These are phyloP conservation scores for Strobilomyces echinocephalus DNA, from an alignment of 768 basidiomycete species.

Conservation along the genomic window DNA sequence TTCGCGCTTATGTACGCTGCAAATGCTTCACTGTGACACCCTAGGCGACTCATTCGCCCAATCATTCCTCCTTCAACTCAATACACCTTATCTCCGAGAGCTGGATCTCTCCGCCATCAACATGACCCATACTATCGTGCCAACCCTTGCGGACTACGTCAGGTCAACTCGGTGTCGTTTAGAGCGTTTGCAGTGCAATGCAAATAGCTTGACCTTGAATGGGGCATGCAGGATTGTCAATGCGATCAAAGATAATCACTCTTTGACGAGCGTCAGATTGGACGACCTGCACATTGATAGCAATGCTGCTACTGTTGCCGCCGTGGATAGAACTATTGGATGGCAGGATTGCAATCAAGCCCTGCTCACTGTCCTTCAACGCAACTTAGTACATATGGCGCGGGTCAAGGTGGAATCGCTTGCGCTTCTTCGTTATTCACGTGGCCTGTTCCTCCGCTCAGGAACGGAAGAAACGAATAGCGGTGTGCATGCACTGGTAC, in stretches of 20 bases:
- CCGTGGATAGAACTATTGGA: constrained; percentile 17
- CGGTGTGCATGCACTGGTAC: neutral
- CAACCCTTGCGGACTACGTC: constrained; percentile 45
- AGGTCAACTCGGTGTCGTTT: constrained; percentile 48
- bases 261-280: constrained; percentile 45
- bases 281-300: constrained; percentile 39
- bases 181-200: constrained; percentile 48
- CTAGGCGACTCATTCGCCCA: constrained; percentile 50
- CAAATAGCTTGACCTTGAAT: constrained; percentile 46
- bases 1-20: constrained; percentile 48
- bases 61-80: constrained; percentile 46
- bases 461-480: constrained; percentile 2
- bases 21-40: constrained; percentile 44
- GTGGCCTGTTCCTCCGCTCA: constrained; percentile 45
- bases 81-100: constrained; percentile 46
- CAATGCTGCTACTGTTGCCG: constrained; percentile 22
- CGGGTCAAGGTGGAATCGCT: constrained; percentile 45
- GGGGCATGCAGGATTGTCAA: constrained; percentile 43
- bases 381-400: constrained; percentile 41
- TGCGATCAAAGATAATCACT: constrained; percentile 46
- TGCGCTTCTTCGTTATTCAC: constrained; percentile 44
- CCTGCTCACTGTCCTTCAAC: constrained; percentile 33
- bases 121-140: constrained; percentile 39
- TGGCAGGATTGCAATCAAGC: constrained; percentile 31
- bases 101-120: constrained; percentile 52